phyloP scores from a whole-genome alignment of 441 rosid species.

The Gossypium davidsonii region DNA sequence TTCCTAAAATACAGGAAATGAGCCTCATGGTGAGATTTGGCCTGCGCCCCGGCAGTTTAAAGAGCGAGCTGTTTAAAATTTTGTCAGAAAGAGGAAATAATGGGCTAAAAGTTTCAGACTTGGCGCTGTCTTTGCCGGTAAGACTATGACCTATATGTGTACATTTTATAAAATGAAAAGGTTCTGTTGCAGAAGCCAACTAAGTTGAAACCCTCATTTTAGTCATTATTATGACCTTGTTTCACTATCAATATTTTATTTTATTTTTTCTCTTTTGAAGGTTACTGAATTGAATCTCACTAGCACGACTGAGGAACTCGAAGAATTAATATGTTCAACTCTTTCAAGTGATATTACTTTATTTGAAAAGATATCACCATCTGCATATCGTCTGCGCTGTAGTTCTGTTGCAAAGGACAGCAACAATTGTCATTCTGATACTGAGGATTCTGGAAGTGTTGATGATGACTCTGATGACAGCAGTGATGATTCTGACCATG shows the following conservation, averaged over 20 bases:
- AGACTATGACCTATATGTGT: conserved; percentile 7
- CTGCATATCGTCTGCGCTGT: conserved; percentile 71
- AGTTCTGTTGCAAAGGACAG: conserved; percentile 44
- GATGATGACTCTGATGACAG: conserved; percentile 53
- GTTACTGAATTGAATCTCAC: conserved; percentile 57
- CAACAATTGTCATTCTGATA: conserved; percentile 53
- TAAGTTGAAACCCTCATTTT: background rate
- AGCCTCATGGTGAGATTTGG: conserved; percentile 69
- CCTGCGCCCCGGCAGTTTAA: conserved; percentile 61
- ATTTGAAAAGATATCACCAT: conserved; percentile 83
- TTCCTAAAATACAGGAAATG: conserved; percentile 52
- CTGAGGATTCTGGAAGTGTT: conserved; percentile 78
- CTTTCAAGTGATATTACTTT: conserved; percentile 91
- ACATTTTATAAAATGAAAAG: background rate
- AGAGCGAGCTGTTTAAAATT: conserved; percentile 72
- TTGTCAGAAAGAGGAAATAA: conserved; percentile 59
- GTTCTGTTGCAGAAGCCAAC: background rate
- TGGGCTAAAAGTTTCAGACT: conserved; percentile 64
- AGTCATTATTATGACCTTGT: background rate
- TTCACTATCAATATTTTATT: conserved; percentile 10
- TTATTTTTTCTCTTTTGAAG: conserved; percentile 35
- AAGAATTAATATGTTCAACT: conserved; percentile 57
- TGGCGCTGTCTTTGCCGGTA: conserved; percentile 68
- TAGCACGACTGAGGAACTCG: conserved; percentile 52
- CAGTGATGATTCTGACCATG: conserved; percentile 52